Evolutionary conservation across 2,329 filamentous ascomycete genomes (phyloP).

Genomic region (Aquanectria penicillioides): DNA sequence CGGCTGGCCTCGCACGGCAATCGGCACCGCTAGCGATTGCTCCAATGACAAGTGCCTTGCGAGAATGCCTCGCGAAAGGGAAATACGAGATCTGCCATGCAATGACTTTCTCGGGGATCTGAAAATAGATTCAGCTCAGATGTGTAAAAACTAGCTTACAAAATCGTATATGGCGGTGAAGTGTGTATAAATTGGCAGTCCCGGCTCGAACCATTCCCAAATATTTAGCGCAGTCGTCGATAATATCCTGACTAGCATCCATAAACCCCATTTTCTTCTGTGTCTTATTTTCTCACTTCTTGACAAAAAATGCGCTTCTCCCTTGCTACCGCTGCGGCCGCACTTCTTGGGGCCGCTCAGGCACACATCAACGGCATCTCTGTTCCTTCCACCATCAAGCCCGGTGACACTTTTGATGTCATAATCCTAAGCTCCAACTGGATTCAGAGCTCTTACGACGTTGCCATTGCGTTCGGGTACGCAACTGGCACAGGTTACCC

Average conservation of each 20-base stretch:
- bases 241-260: background rate
- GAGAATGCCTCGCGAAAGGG: background rate
- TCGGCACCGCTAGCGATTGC: slow-evolving; percentile 18
- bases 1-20: slow-evolving; percentile 1
- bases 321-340: slow-evolving; percentile 29
- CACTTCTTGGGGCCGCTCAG: slow-evolving; percentile 39
- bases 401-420: slow-evolving; percentile 50
- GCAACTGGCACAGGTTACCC: slow-evolving; percentile 36
- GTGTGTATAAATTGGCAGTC: background rate
- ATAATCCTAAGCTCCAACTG: slow-evolving; percentile 53
- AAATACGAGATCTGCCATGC: slow-evolving; percentile 3
- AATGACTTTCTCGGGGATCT: background rate
- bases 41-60: background rate
- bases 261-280: background rate
- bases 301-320: slow-evolving; percentile 35
- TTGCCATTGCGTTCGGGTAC: slow-evolving; percentile 56
- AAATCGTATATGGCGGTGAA: background rate
- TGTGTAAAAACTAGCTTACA: background rate
- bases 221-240: too few relatives aligned
- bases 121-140: slow-evolving; percentile 15
- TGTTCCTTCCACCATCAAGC: slow-evolving; percentile 52
- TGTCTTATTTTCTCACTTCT: background rate
- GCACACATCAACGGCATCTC: slow-evolving; percentile 56
- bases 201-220: too few relatives aligned
- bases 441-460: slow-evolving; percentile 56